Evolutionary conservation across 192 early-diverging fungal species (phyloP).

Genomic region (Backusella circina): DNA sequence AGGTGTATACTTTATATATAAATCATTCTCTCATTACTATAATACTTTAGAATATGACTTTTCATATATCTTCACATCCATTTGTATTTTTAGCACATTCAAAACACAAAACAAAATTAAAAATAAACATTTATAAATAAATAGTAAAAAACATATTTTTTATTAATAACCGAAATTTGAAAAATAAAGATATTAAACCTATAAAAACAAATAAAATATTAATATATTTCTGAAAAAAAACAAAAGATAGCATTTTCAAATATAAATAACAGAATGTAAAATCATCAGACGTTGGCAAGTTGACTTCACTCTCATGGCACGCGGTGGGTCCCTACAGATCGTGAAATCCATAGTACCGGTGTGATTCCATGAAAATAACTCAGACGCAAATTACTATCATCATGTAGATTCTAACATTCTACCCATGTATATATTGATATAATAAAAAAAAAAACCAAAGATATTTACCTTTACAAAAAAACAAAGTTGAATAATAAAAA

Average conservation of each 20-base stretch:
- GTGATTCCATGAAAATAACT: conserved; percentile 6
- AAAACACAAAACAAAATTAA: not conserved
- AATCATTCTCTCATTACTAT: not conserved
- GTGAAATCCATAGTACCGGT: not conserved
- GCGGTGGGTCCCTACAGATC: conserved; percentile 7
- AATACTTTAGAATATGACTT: too few species aligned
- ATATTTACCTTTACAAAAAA: not conserved
- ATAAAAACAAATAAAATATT: not conserved
- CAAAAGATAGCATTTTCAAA: too few species aligned
- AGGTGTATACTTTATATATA: not conserved
- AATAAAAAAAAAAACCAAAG: not conserved
- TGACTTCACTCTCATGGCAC: not conserved
- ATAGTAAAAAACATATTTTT: too few species aligned
- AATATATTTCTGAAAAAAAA: not conserved
- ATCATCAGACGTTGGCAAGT: conserved; percentile 7
- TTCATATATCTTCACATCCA: too few species aligned
- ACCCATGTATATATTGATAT: too few species aligned
- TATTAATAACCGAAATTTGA: too few species aligned
- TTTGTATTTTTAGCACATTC: not conserved
- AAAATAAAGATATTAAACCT: not conserved
- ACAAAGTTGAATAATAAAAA: too few species aligned
- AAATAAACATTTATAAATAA: not conserved
- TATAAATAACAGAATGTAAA: not conserved
- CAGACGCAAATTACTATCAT: conserved; percentile 17
- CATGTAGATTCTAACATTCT: not conserved